These are phyloP conservation scores for Karstenula rhodostoma DNA, from an alignment of 2,329 filamentous ascomycete genomes.

Conservation along the genomic window DNA sequence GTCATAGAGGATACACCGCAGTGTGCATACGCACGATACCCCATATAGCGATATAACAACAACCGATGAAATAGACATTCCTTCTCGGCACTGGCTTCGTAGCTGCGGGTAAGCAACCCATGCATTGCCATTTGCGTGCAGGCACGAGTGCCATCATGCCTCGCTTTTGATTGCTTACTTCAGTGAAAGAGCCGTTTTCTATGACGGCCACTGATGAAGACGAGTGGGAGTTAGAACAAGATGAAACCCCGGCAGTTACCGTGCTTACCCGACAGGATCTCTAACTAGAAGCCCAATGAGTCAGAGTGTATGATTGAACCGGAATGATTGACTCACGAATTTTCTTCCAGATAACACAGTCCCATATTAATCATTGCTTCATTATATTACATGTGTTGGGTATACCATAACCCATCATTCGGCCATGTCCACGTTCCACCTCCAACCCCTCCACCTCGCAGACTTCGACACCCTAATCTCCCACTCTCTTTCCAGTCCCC, in stretches of 20 bases:
- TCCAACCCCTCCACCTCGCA: slow-evolving; percentile 16
- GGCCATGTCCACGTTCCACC: slow-evolving; percentile 13
- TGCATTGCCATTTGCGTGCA: neutral
- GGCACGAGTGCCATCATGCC: neutral
- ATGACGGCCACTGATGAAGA: neutral
- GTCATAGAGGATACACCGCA: neutral
- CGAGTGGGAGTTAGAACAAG: neutral
- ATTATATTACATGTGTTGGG: no score
- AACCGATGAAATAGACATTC: neutral
- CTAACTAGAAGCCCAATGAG: neutral
- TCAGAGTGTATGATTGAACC: neutral
- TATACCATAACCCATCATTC: neutral
- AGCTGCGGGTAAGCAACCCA: neutral
- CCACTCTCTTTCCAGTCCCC: slow-evolving; percentile 14
- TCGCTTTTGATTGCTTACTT: neutral
- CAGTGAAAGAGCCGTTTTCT: neutral
- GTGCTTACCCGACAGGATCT: neutral
- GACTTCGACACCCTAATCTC: slow-evolving; percentile 19
- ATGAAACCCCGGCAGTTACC: neutral
- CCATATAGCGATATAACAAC: neutral
- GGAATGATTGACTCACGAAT: neutral
- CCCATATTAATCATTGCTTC: no score
- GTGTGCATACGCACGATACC: slow-evolving; percentile 3
- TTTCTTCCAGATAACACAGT: neutral
- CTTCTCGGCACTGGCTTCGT: neutral